Percentiles rank a stretch among this genome's conserved stretches.
phyloP scores from a whole-genome alignment of 164 flowering plant species.

The Vitis rupestris region DNA sequence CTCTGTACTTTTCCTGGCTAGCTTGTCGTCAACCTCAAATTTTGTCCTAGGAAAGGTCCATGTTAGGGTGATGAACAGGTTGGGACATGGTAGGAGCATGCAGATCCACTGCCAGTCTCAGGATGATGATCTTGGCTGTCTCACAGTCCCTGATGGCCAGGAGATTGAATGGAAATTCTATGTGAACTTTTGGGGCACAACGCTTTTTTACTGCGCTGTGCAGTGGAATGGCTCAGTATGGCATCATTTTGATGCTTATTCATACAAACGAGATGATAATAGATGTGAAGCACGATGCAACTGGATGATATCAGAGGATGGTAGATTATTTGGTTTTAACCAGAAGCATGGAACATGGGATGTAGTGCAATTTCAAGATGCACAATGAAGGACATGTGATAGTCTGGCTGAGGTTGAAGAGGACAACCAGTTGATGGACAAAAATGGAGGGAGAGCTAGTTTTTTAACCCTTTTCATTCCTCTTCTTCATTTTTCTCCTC shows the following conservation, averaged over 20 bases:
- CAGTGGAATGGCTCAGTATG: conserved; percentile 11
- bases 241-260: conserved; percentile 25
- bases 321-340: conserved; percentile 10
- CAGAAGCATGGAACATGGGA: conserved; percentile 12
- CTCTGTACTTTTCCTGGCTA: not conserved
- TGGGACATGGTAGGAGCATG: conserved; percentile 12
- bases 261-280: not conserved
- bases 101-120: conserved; percentile 22
- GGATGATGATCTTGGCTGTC: conserved; percentile 25
- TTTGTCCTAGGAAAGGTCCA: not conserved
- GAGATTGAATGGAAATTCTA: conserved; percentile 19
- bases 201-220: conserved; percentile 22
- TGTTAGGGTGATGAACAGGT: conserved; percentile 17
- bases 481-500: too few relatives aligned
- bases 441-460: too few relatives aligned
- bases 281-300: conserved; percentile 17
- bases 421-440: too few relatives aligned
- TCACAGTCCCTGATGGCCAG: not conserved
- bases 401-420: too few relatives aligned
- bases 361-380: not conserved
- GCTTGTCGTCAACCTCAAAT: not conserved
- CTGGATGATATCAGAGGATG: conserved; percentile 18
- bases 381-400: too few relatives aligned
- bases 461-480: too few relatives aligned
- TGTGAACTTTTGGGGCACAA: conserved; percentile 18